Evolutionary conservation across 495 filamentous ascomycete species (phyloP).

Genomic region (Penicillium nucicola): DNA sequence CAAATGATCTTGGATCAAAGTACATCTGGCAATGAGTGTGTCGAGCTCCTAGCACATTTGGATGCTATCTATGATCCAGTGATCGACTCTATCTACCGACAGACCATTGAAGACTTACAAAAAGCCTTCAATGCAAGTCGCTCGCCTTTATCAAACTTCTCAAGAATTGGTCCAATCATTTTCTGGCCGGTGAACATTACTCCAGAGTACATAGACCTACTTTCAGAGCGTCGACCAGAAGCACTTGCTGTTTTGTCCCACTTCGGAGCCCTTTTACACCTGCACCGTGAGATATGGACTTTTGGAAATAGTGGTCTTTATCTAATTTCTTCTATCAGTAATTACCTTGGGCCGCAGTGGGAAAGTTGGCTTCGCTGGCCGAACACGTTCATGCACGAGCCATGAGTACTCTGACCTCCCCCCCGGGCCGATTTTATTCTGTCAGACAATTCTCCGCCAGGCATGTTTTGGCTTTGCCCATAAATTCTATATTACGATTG

Average conservation of each 20-base stretch:
- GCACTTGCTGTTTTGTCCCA: constrained; percentile 43
- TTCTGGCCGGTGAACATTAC: constrained; percentile 33
- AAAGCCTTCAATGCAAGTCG: neutral
- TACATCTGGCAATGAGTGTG: neutral
- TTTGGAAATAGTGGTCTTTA: constrained; percentile 27
- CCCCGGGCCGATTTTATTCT: too few relatives aligned
- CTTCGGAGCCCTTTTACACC: constrained; percentile 36
- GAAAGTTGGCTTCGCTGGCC: neutral
- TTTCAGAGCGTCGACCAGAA: constrained; percentile 30
- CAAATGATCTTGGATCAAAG: constrained; percentile 4
- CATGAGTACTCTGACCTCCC: too few relatives aligned
- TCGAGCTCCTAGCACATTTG: neutral
- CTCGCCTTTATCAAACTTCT: neutral
- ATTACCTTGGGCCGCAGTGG: neutral
- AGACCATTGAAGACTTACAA: neutral
- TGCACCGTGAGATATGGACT: constrained; percentile 30
- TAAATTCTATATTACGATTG: too few relatives aligned
- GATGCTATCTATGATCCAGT: neutral
- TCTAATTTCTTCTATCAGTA: neutral
- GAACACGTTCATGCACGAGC: neutral
- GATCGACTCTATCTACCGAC: neutral
- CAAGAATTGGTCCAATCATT: constrained; percentile 11
- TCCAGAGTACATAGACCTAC: constrained; percentile 26
- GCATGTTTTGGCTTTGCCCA: too few relatives aligned
- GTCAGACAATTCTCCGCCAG: too few relatives aligned